These are phyloP conservation scores for Ascomycota sp. DNA, from an alignment of 2,329 filamentous ascomycete genomes.

Conservation along the genomic window DNA sequence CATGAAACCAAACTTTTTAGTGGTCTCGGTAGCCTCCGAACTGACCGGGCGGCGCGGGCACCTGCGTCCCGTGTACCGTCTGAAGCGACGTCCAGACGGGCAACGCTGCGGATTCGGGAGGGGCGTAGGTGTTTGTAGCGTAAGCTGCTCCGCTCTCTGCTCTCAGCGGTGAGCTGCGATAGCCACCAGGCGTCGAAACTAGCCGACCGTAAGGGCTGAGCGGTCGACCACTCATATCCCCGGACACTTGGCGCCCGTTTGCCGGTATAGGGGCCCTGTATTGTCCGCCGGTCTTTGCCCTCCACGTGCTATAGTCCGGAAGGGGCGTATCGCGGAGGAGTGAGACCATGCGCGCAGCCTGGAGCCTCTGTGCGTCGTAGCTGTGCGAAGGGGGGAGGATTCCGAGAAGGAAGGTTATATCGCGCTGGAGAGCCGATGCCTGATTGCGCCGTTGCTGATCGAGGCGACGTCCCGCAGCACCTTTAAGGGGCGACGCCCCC, in stretches of 20 bases:
- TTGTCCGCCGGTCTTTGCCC: constrained; percentile 18
- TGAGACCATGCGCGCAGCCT: constrained; percentile 45
- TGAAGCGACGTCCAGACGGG: constrained; percentile 10
- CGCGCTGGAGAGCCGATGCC: constrained; percentile 47
- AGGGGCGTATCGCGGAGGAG: constrained; percentile 47
- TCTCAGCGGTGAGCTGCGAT: constrained; percentile 29
- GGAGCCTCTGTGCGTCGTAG: constrained; percentile 51
- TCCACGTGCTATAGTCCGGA: constrained; percentile 36
- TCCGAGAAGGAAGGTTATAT: constrained; percentile 40
- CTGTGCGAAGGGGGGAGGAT: constrained; percentile 51
- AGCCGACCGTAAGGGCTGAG: constrained; percentile 25
- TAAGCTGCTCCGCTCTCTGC: constrained; percentile 16
- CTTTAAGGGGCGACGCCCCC: constrained; percentile 82
- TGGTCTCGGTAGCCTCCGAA: constrained; percentile 16
- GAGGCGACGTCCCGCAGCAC: constrained; percentile 62
- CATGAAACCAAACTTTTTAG: background rate
- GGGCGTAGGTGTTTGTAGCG: constrained; percentile 10
- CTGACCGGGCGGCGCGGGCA: constrained; percentile 11
- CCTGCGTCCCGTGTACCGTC: constrained; percentile 10
- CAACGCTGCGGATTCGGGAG: constrained; percentile 8
- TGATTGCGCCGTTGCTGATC: constrained; percentile 52
- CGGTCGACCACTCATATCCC: constrained; percentile 21
- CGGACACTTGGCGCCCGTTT: constrained; percentile 19
- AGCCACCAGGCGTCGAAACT: constrained; percentile 17
- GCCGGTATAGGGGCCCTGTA: constrained; percentile 12